These are phyloP conservation scores for Chaetothyriales sp. DNA, from an alignment of 2,329 filamentous ascomycete species.

Conservation along the genomic window DNA sequence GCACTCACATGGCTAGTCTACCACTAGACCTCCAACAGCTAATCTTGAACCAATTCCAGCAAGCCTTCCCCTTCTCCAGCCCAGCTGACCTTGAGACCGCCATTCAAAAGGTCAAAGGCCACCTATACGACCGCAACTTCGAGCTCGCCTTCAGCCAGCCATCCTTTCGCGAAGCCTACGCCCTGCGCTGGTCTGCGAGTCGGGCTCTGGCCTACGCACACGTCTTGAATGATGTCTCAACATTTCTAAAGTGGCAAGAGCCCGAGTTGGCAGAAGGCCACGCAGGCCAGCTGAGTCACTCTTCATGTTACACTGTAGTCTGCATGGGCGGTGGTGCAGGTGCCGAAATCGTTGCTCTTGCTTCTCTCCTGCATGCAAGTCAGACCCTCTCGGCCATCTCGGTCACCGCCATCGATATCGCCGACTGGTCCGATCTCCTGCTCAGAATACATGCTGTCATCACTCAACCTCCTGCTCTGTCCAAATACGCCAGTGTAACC, in stretches of 20 bases:
- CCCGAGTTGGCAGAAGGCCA: not conserved
- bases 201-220: constrained; percentile 67
- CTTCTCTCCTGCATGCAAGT: constrained; percentile 19
- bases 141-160: constrained; percentile 57
- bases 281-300: not conserved
- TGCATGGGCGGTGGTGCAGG: constrained; percentile 53
- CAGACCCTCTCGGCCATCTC: constrained; percentile 11
- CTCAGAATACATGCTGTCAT: constrained; percentile 42
- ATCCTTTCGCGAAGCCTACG: constrained; percentile 66
- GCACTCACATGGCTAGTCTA: constrained; percentile 15
- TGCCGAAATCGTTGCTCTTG: constrained; percentile 51
- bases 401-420: constrained; percentile 64
- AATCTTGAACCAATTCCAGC: constrained; percentile 57
- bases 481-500: constrained; percentile 12
- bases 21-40: constrained; percentile 48
- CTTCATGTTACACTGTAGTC: constrained; percentile 26
- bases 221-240: constrained; percentile 28
- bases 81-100: constrained; percentile 36
- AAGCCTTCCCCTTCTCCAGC: constrained; percentile 40
- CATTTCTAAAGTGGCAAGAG: not conserved
- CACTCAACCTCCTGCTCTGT: constrained; percentile 19
- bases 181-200: constrained; percentile 77
- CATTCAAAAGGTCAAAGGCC: constrained; percentile 70
- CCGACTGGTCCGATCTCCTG: constrained; percentile 56
- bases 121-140: constrained; percentile 78